Evolutionary conservation across 805 yeast genomes (phyloP).

Genomic region (Candida manassasensis): DNA sequence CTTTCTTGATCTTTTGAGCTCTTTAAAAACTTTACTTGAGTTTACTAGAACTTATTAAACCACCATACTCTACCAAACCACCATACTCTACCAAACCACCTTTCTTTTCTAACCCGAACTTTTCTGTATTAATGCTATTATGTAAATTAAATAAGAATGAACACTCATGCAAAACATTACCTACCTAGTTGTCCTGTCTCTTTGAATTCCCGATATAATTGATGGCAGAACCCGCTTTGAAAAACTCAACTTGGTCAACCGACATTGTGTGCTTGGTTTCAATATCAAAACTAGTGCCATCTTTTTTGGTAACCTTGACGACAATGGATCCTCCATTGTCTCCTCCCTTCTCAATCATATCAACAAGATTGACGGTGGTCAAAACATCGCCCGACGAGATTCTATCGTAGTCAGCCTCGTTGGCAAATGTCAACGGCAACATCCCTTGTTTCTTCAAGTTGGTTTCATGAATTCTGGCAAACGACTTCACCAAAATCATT

Average conservation of each 20-base stretch:
- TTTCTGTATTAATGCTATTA: no score
- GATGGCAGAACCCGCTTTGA: conserved; percentile 96
- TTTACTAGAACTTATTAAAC: no score
- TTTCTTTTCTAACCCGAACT: no score
- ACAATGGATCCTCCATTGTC: conserved; percentile 79
- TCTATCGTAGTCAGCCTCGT: conserved; percentile 84
- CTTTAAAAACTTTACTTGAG: no score
- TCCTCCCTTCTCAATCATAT: conserved; percentile 76
- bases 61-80: no score
- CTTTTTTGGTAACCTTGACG: conserved; percentile 66
- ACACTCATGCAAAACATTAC: no score
- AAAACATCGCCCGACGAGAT: conserved; percentile 73
- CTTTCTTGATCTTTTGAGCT: no score
- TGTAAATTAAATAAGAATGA: no score
- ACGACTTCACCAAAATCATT: conserved; percentile 84
- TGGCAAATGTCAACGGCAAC: conserved; percentile 88
- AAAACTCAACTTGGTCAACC: conserved; percentile 89
- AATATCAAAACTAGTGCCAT: conserved; percentile 67
- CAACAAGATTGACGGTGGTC: conserved; percentile 68
- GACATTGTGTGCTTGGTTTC: conserved; percentile 94
- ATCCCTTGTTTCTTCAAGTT: conserved; percentile 97
- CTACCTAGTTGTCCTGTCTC: conserved; percentile 3
- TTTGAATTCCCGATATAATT: conserved; percentile 71
- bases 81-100: no score
- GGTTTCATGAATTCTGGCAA: conserved; percentile 98